Evolutionary conservation across 495 filamentous ascomycete genomes (phyloP), one percentile per base, ranked within the genome.

Genomic region (Hypoxylon perforatum): DNA sequence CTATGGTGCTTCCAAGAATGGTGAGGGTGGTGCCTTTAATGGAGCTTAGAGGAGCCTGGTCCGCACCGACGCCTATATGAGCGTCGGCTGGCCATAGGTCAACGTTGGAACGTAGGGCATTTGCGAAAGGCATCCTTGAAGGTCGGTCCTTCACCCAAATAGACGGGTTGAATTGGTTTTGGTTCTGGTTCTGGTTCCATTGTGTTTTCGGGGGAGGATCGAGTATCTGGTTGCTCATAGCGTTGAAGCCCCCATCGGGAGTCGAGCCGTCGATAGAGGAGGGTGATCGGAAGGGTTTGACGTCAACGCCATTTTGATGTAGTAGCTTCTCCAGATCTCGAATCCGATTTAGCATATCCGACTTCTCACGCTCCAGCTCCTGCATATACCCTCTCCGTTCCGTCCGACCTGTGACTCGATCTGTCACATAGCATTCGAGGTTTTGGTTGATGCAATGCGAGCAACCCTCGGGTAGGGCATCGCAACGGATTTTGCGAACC

Each of bases 401-500:
- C 12, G 93, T 91, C 57, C 90, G 87, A 22, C 91, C 91, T n/a
- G 91, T 94, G 65, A 95, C 92, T 25, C 91, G 86, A 75, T 97
- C 93, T 12, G 92, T 96, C 9, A 92, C 91, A 69, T 85, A 86
- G 76, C 93, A 97, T 58, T 88, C 84, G 50, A 87, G 84, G 63
- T 87, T 86, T 55, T 87, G 87, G 73, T 88, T 86, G 61, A 85
- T 77, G 76, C 92, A 96, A 61, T 90, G 87, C 61, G 86, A 87
- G 71, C 92, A 96, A 44, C 92, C 91, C 47, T 87, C 86, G 25
- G 85, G 81, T 23, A 87, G 77, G 33, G 84, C 86, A 77, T 96
- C 92, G 80, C 92, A 96, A 60, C 88, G 86, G 53, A 95, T 93
- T 76, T 94, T 94, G 22, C 92, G 88, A 38, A 92, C 82, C 92